phyloP scores from a whole-genome alignment of 2,329 filamentous ascomycete genomes.

The Graphilbum ipis-grandicollis region DNA sequence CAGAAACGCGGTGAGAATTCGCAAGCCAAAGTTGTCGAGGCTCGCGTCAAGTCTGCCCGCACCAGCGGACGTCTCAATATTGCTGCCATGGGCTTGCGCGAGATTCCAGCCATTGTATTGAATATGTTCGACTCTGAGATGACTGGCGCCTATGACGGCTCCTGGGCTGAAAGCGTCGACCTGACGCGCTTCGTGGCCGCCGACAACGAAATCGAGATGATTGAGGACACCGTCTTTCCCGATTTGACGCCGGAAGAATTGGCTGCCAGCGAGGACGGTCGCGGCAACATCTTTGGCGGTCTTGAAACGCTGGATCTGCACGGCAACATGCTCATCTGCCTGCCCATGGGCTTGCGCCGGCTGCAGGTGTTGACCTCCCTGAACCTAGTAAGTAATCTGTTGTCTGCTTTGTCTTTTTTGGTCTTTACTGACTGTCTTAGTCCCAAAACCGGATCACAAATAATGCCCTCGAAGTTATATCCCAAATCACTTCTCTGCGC shows the following conservation, averaged over 20 bases:
- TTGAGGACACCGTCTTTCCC: constrained; percentile 64
- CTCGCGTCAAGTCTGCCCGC: constrained; percentile 55
- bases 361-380: constrained; percentile 60
- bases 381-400: constrained; percentile 46
- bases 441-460: constrained; percentile 69
- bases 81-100: constrained; percentile 60
- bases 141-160: constrained; percentile 41
- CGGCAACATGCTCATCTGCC: constrained; percentile 54
- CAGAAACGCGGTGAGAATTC: constrained; percentile 38
- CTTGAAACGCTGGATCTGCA: constrained; percentile 73
- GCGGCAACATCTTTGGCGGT: constrained; percentile 63
- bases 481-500: constrained; percentile 52
- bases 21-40: constrained; percentile 50
- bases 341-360: constrained; percentile 61
- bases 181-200: constrained; percentile 69
- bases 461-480: constrained; percentile 52
- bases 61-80: constrained; percentile 76
- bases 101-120: constrained; percentile 68
- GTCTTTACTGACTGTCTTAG: constrained; percentile 19
- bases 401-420: not conserved
- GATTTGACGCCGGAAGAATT: constrained; percentile 42
- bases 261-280: constrained; percentile 46
- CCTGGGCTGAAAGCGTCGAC: constrained; percentile 88
- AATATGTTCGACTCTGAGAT: constrained; percentile 77
- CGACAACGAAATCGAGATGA: constrained; percentile 67